phyloP scores from a whole-genome alignment of 208 protist genomes.

The Plasmodiophora brassicae region DNA sequence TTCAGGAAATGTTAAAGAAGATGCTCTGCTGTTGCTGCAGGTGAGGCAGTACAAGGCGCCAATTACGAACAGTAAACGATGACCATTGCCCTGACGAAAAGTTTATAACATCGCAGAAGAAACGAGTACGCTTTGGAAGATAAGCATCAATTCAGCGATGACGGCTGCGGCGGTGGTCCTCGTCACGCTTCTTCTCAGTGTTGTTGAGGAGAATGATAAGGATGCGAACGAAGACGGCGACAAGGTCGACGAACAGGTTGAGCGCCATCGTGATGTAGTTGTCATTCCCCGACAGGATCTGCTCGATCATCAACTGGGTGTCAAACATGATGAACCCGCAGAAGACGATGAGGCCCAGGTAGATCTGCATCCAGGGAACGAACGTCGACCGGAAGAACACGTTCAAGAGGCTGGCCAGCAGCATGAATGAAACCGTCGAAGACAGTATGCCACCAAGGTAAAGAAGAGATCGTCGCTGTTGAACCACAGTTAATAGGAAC shows the following conservation, averaged over 20 bases:
- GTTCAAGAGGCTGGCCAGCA: slow-evolving; percentile 34
- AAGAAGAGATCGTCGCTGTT: slow-evolving; percentile 36
- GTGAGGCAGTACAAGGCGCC: no score
- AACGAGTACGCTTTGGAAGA: no score
- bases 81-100: no score
- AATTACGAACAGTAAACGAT: no score
- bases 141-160: no score
- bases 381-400: slow-evolving; percentile 35
- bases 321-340: slow-evolving; percentile 55
- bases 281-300: slow-evolving; percentile 27
- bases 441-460: slow-evolving; percentile 48
- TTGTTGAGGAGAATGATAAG: slow-evolving; percentile 55
- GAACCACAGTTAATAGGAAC: neutral
- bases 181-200: neutral
- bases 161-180: neutral
- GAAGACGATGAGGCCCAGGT: slow-evolving; percentile 57
- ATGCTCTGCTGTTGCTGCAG: no score
- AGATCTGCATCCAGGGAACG: slow-evolving; percentile 45
- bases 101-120: no score
- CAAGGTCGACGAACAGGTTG: slow-evolving; percentile 59
- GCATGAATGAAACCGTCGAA: slow-evolving; percentile 39
- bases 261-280: slow-evolving; percentile 50
- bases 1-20: no score
- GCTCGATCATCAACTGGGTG: slow-evolving; percentile 60
- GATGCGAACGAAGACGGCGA: slow-evolving; percentile 57